phyloP scores from a whole-genome alignment of 2,329 filamentous ascomycete genomes.

The Ascochyta pisi region DNA sequence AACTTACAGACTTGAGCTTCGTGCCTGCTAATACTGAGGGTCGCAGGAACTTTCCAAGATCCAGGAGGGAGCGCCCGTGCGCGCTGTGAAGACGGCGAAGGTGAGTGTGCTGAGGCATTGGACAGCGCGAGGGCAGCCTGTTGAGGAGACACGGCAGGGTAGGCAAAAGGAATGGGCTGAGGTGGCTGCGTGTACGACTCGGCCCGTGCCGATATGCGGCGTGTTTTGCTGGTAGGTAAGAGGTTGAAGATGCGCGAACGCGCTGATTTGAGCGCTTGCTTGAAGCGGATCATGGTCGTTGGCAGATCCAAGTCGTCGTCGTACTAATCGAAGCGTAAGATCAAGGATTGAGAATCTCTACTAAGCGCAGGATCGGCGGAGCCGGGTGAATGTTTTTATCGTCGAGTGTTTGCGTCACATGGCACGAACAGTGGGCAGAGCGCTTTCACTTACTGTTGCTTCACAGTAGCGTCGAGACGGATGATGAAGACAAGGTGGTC shows the following conservation, averaged over 20 bases:
- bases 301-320: no score
- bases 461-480: neutral
- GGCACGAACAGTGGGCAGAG: neutral
- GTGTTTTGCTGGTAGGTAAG: neutral
- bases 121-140: neutral
- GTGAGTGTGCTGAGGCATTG: neutral
- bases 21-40: neutral
- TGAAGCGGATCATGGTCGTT: neutral
- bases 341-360: no score
- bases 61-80: neutral
- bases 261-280: neutral
- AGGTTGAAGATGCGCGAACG: neutral
- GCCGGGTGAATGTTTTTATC: neutral
- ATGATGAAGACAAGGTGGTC: neutral
- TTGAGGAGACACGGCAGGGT: neutral
- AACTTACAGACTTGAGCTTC: neutral
- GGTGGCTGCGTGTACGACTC: neutral
- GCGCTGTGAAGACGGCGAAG: neutral
- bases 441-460: neutral
- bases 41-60: neutral
- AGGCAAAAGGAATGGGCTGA: neutral
- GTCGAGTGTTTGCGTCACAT: neutral
- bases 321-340: no score
- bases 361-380: neutral
- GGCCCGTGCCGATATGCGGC: neutral